Conservation (phyloP, 768 basidiomycete species). For the Hericium rajendrae region DNA sequence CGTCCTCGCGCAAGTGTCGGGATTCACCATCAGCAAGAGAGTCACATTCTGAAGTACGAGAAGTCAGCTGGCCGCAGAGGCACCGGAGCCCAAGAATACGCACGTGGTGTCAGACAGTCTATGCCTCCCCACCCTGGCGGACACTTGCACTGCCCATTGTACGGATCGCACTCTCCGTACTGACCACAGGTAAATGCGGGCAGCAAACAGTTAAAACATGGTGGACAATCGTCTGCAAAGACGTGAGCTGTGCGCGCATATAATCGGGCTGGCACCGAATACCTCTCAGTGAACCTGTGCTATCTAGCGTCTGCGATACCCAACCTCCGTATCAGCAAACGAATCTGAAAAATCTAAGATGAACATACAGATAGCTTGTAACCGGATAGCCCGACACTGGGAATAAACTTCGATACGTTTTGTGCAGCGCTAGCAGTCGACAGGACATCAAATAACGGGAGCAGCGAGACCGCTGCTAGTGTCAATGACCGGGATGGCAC, state of each 20-base stretch:
- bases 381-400: background rate
- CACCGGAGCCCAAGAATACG: conserved; percentile 21
- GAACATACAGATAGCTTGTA: background rate
- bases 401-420: background rate
- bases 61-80: too few relatives aligned
- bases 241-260: too few relatives aligned
- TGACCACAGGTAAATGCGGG: conserved; percentile 90
- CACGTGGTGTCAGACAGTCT: conserved; percentile 88
- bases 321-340: background rate
- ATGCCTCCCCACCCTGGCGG: conserved; percentile 97
- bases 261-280: background rate
- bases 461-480: background rate
- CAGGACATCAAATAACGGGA: background rate
- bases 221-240: conserved; percentile 45
- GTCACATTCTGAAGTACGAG: conserved; percentile 63
- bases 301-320: background rate
- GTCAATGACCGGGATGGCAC: background rate
- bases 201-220: conserved; percentile 94
- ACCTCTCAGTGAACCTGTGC: background rate
- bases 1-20: conserved; percentile 68
- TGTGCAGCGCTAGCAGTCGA: background rate
- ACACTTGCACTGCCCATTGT: conserved; percentile 94
- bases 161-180: conserved; percentile 82
- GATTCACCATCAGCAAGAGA: conserved; percentile 87
- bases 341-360: background rate